Evolutionary conservation across 2,329 filamentous ascomycete genomes (phyloP).

Genomic region (Colletotrichum simmondsii): DNA sequence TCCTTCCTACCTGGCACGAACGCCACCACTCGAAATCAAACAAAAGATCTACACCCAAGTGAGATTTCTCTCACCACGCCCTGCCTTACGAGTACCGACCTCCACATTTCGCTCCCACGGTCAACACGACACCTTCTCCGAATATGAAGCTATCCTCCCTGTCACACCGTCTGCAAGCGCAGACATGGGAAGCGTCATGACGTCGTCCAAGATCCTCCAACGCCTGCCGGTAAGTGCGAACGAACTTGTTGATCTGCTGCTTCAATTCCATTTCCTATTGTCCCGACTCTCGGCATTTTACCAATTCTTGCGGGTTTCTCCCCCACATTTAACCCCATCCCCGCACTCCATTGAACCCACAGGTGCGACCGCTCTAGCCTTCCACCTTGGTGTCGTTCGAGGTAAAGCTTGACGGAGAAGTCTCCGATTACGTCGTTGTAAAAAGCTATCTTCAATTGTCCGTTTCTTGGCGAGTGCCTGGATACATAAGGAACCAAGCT

Average conservation of each 20-base stretch:
- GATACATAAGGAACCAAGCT: slow-evolving; percentile 11
- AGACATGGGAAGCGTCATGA: background rate
- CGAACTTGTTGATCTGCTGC: background rate
- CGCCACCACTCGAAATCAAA: background rate
- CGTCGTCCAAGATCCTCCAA: slow-evolving; percentile 11
- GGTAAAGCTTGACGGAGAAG: background rate
- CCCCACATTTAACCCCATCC: slow-evolving; percentile 6
- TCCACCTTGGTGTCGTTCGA: background rate
- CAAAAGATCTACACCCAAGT: background rate
- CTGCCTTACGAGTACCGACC: background rate
- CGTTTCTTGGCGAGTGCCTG: background rate
- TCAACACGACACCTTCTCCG: background rate
- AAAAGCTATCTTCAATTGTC: background rate
- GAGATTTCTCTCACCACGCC: too few relatives aligned
- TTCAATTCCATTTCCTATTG: background rate
- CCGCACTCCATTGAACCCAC: background rate
- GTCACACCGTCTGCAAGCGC: background rate
- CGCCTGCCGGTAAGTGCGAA: background rate
- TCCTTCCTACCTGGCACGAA: background rate
- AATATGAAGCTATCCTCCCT: too few relatives aligned
- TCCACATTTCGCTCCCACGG: background rate
- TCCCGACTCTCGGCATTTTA: background rate
- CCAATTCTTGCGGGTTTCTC: background rate
- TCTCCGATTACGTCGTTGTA: background rate
- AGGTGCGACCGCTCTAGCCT: slow-evolving; percentile 2